These are phyloP conservation scores for Paspalum notatum DNA, from an alignment of 176 grass and related monocot genomes.

Conservation along the genomic window DNA sequence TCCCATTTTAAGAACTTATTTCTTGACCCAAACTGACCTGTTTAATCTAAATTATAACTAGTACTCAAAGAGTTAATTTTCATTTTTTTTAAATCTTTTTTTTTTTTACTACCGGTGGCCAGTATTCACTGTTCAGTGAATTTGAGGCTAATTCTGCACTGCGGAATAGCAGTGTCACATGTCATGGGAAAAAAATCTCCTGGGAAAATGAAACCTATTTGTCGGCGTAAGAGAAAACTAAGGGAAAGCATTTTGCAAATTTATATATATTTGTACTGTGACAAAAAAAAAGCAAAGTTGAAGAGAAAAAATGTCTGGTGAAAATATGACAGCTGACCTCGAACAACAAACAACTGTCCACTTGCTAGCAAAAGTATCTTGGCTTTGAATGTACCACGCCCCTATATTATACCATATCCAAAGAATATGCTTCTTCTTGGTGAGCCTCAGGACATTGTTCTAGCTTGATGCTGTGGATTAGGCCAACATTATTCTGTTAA, in stretches of 20 bases:
- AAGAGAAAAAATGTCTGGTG: not conserved
- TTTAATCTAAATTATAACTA: not conserved
- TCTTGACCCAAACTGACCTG: not conserved
- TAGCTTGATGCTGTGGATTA: slow-evolving; percentile 34
- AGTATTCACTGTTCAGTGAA: slow-evolving; percentile 12
- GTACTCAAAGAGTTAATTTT: not conserved
- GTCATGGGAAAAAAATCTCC: not conserved
- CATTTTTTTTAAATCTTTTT: not conserved
- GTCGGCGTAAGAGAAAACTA: not conserved
- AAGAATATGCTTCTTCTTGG: slow-evolving; percentile 33
- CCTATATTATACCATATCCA: slow-evolving; percentile 22
- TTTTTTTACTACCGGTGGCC: slow-evolving; percentile 15
- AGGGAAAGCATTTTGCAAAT: not conserved
- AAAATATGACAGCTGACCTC: slow-evolving; percentile 35
- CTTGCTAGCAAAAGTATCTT: not conserved
- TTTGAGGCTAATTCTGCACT: not conserved
- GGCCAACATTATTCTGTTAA: slow-evolving; percentile 34
- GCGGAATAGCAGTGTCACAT: not conserved
- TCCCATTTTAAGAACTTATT: not conserved
- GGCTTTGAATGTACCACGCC: slow-evolving; percentile 21
- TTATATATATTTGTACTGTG: not conserved
- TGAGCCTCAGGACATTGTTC: not conserved
- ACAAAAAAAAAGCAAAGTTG: not conserved
- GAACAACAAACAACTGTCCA: slow-evolving; percentile 23
- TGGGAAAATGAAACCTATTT: not conserved